These are phyloP conservation scores for Pichia phayaonensis DNA, from an alignment of 805 yeast species.

Conservation along the genomic window DNA sequence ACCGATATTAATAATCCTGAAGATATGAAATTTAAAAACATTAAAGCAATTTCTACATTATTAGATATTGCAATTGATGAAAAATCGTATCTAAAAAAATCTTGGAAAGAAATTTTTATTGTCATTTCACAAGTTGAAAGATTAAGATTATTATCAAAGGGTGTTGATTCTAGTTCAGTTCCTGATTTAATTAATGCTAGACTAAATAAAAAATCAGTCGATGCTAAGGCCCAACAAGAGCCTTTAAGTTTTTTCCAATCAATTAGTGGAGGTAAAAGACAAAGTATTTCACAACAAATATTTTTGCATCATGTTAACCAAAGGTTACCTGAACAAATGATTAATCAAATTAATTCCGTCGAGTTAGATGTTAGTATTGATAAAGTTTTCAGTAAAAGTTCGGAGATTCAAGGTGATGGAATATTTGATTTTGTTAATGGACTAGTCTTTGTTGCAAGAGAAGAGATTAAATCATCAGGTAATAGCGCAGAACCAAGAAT, in stretches of 20 bases:
- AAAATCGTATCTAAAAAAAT: conserved; percentile 62
- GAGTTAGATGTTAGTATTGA: conserved; percentile 78
- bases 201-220: conserved; percentile 42
- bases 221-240: conserved; percentile 18
- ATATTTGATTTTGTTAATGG: conserved; percentile 85
- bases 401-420: conserved; percentile 71
- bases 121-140: conserved; percentile 89
- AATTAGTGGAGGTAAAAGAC: conserved; percentile 34
- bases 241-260: conserved; percentile 42
- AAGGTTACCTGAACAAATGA: conserved; percentile 50
- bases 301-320: conserved; percentile 67
- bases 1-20: conserved; percentile 71
- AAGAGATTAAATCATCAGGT: conserved; percentile 86
- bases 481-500: conserved; percentile 78
- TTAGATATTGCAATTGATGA: conserved; percentile 72
- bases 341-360: conserved; percentile 51
- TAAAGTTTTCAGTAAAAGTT: conserved; percentile 76
- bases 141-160: conserved; percentile 78
- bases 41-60: conserved; percentile 68
- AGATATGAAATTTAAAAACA: conserved; percentile 71
- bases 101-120: conserved; percentile 81
- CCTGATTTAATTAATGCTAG: conserved; percentile 83
- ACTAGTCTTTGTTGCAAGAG: conserved; percentile 75
- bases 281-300: conserved; percentile 59
- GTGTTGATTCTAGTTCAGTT: conserved; percentile 71